Evolutionary conservation across 768 basidiomycete species (phyloP), one percentile per base, ranked within the genome.

Genomic region (Lactarius psammicola): DNA sequence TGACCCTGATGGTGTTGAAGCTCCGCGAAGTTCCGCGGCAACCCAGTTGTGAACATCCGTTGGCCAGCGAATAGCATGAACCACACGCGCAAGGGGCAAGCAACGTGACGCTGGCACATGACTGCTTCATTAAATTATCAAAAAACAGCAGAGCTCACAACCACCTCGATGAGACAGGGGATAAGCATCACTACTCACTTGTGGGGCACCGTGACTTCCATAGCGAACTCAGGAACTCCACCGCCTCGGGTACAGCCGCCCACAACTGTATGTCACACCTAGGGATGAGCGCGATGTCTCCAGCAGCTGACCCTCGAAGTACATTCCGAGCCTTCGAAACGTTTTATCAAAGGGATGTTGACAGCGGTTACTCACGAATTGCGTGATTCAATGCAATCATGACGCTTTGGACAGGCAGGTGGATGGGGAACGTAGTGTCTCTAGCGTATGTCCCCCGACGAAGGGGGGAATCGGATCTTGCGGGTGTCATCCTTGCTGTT

Each of bases 21-120:
- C 77, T 78, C 51, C 68, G 53, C 64, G n/a, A 38, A 30, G 55
- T 49, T 20, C 59, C 31, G 61, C 33, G 72, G 68, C 13, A 74
- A 75, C 17, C 76, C 71, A n/a, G 76, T 76, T 13, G 76, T 72
- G 33, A 75, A 68, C 31, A 78, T 71, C 5, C 64, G 66, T 64
- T 75, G 73, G 7, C 77, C 76, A 0, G 74, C 66, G 11, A 75
- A 63, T 53, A 73, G 73, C 18, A 73, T 73, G 9, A 80, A 71
- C 66, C 76, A 75, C 33, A 79, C 71, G 4, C n/a, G 18, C 20
- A 38, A 36, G 44, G 33, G 8, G 33, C n/a, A 60, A 26, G 42
- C 55, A 46, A 54, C n/a, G 20, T 40, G 46, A 23, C 33, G 18
- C 36, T 17, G 18, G 23, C 33, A 33, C 53, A 26, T 61, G n/a